These are phyloP conservation scores for Forsythia suspensa DNA, from an alignment of 257 asterid genomes.

Conservation along the genomic window DNA sequence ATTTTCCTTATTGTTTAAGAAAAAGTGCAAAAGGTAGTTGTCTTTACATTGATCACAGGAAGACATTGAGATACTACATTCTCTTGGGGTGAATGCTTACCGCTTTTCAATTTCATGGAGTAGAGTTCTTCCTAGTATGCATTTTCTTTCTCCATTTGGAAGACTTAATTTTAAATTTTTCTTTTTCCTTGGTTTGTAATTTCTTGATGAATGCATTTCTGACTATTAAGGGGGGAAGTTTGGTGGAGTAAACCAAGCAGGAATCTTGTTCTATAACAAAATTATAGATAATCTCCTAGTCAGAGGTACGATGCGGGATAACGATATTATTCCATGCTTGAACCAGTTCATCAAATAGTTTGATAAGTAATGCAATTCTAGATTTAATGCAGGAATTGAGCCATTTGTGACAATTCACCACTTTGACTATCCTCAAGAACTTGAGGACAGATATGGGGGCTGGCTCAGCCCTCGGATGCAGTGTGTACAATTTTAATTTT, in stretches of 20 bases:
- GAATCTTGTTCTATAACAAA: constrained; percentile 48
- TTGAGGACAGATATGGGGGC: constrained; percentile 59
- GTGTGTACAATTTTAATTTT: constrained; percentile 32
- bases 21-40: background rate
- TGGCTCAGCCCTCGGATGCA: constrained; percentile 86
- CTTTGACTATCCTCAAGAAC: constrained; percentile 70
- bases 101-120: constrained; percentile 88
- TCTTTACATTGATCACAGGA: constrained; percentile 46
- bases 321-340: background rate
- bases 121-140: constrained; percentile 76
- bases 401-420: constrained; percentile 83
- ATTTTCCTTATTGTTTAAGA: background rate
- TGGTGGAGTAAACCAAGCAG: constrained; percentile 58
- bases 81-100: constrained; percentile 62
- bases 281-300: constrained; percentile 50
- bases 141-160: background rate
- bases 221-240: constrained; percentile 49
- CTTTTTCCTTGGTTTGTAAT: background rate
- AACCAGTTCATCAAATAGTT: background rate
- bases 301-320: constrained; percentile 37
- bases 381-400: constrained; percentile 15
- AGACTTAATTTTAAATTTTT: background rate
- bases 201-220: constrained; percentile 5
- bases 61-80: constrained; percentile 62
- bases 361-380: background rate